Base-by-base conservation (phyloP, 192 early-diverging fungal species). In the Phlyctochytrium planicorne region DNA sequence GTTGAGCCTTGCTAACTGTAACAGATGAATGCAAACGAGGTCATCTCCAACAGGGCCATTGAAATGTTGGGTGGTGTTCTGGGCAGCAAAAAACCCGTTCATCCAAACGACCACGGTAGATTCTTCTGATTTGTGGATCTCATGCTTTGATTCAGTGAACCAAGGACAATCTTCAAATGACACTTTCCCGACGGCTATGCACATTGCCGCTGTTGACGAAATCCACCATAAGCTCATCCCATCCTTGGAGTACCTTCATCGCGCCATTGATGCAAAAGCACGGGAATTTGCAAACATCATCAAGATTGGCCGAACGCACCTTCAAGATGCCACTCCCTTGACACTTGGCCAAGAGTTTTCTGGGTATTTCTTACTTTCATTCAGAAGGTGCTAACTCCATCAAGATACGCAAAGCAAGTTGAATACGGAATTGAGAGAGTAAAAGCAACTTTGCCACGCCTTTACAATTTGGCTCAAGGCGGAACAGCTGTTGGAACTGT, bases 141-240 rank as follows among this genome's bases (percentile, higher is more conserved):
- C n/a, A n/a, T n/a, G n/a, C n/a, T n/a, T n/a, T n/a, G n/a, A n/a
- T 12, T 6, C 29, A 59, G 96, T 98, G 73, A 99, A 99, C 87
- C 96, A 94, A 87, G 91, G 91, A 63, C 96, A 98, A 80, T 94
- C 93, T 47, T 96, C 94, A 53, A 99, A 99, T 75, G 97, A 99
- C 74, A 96, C 95, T 72, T 99, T 99, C 88, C 97, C 97, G 29
- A 98, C 96, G 30, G 95, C 96, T 67, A 99, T 99, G 97, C 96
- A 98, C 80, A 89, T 99, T 69, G 89, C 95, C n/a, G 94, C 96
- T 47, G 92, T 91, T 62, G 59, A 74, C 23, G 78, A 79, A 47
- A 68, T 98, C 66, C 84, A 90, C 82, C 77, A 90, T 30, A 84
- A 82, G 36, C 86, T 99, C 67, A 74, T 99, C 63, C 97, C 97